Base-by-base conservation (phyloP, 1,139 yeast species). In the Sporopachydermia cereana region DNA sequence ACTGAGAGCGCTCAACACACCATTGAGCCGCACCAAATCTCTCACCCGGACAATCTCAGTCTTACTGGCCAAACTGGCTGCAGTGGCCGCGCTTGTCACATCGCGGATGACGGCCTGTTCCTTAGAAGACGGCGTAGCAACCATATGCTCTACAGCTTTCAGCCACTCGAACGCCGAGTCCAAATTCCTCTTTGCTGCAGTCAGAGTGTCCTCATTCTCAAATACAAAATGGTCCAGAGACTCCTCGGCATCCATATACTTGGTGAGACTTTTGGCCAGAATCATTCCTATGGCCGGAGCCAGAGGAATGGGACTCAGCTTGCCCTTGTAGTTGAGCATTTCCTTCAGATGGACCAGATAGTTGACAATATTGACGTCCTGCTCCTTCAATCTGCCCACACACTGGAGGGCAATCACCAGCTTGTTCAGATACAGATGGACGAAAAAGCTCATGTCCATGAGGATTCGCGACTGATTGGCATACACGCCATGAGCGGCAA, bases 371-470 rank as follows among this genome's bases (percentile, higher is more conserved):
- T n/a, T 34, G 22, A 34, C 39, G 9, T 21, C 39, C 22, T 34
- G 39, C 9, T 34, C 39, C 9, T 34, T 34, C 39, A 34, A 34
- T 21, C 22, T 5, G 12, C 9, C 17, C 22, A 34, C 22, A 20
- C 22, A 16, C 22, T 34, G 39, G 5, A 34, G 17, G 17, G 39
- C 39, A 34, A 34, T 34, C 22, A 34, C 39, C 39, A 34, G 39
- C n/a, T 34, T 34, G 22, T 34, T 34, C 22, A 34, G 22, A n/a
- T 34, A 34, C 17, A 34, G 17, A 34, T 34, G 39, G 22, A 34
- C 22, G 22, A 16, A 34, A 20, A 34, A 34, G n/a, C 39, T 34
- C 9, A 12, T 7, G 9, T 16, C 22, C 39, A 34, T 34, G 9
- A 34, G 39, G 12, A 34, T 5, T 16, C 22, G 18, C 9, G 39